phyloP scores from a whole-genome alignment of 768 basidiomycete species.

The Auricularia sp. region DNA sequence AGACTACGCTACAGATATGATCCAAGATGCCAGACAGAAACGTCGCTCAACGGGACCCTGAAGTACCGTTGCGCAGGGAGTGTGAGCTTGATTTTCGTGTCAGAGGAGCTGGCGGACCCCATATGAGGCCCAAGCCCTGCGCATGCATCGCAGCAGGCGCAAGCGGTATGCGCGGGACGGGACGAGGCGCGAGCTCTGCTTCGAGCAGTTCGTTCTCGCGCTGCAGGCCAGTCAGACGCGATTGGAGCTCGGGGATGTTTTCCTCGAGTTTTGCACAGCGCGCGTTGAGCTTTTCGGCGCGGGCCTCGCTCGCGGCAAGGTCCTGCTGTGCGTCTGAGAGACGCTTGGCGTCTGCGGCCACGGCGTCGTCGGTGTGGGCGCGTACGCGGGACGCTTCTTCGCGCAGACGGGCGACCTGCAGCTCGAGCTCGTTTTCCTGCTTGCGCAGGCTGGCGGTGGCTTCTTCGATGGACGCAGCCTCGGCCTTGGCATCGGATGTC shows the following conservation, averaged over 20 bases:
- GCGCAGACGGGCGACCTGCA: constrained; percentile 30
- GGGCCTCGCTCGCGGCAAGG: constrained; percentile 41
- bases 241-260: constrained; percentile 56
- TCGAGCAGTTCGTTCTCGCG: constrained; percentile 45
- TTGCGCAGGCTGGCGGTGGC: not conserved
- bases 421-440: not conserved
- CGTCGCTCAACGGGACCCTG: too few species aligned
- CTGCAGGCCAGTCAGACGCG: constrained; percentile 48
- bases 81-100: too few species aligned
- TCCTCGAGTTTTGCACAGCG: constrained; percentile 56
- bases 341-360: constrained; percentile 41
- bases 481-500: constrained; percentile 35
- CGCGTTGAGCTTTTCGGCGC: constrained; percentile 54
- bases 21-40: too few species aligned
- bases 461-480: constrained; percentile 30
- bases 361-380: constrained; percentile 30
- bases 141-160: not conserved
- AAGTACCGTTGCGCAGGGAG: too few species aligned
- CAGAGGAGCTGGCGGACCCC: too few species aligned
- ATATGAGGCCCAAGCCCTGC: too few species aligned
- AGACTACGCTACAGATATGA: too few species aligned
- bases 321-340: constrained; percentile 50
- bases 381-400: constrained; percentile 5
- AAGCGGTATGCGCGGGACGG: not conserved
- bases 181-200: constrained; percentile 1